A percentile compares a stretch with the other conserved stretches of the same genome.
Evolutionary conservation across 495 filamentous ascomycete species (phyloP).

Genomic region (Cenococcum geophilum): DNA sequence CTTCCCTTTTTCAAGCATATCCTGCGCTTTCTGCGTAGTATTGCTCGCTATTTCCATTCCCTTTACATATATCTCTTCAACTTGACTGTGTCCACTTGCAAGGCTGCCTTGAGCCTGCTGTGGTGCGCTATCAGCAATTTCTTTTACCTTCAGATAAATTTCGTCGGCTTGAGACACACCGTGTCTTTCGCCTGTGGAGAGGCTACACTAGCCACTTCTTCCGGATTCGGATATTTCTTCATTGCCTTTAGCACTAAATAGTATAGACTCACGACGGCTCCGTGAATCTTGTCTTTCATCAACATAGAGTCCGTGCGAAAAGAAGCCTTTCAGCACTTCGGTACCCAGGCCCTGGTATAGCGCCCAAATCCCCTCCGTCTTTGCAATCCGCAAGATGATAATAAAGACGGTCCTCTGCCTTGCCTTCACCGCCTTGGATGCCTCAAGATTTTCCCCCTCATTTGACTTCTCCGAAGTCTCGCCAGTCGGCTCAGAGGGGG

Average conservation of each 20-base stretch:
- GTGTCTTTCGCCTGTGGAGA: slow-evolving; percentile 19
- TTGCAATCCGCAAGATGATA: slow-evolving; percentile 57
- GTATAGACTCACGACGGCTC: slow-evolving; percentile 64
- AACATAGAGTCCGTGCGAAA: slow-evolving; percentile 85
- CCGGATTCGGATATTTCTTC: slow-evolving; percentile 33
- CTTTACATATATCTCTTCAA: slow-evolving; percentile 11
- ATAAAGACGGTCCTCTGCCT: slow-evolving; percentile 52
- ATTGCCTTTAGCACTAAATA: slow-evolving; percentile 41
- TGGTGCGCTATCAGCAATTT: slow-evolving; percentile 13
- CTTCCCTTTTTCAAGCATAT: background rate
- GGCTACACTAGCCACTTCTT: slow-evolving; percentile 29
- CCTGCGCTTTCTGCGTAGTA: slow-evolving; percentile 15
- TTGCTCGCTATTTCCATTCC: slow-evolving; percentile 12
- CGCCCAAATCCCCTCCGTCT: slow-evolving; percentile 58
- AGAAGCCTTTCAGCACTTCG: slow-evolving; percentile 78
- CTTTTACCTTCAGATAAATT: slow-evolving; percentile 1
- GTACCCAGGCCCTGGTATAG: slow-evolving; percentile 73
- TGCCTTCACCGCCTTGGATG: slow-evolving; percentile 9
- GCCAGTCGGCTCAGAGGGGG: slow-evolving; percentile 10
- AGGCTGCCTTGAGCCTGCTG: slow-evolving; percentile 7
- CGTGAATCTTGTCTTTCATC: slow-evolving; percentile 74
- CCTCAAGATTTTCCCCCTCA: background rate
- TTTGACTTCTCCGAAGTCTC: slow-evolving; percentile 23
- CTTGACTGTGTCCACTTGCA: slow-evolving; percentile 6
- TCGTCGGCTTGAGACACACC: no score